Conservation (phyloP, 108 stramenopile genomes). For the Nannochloropsis oceanica region DNA sequence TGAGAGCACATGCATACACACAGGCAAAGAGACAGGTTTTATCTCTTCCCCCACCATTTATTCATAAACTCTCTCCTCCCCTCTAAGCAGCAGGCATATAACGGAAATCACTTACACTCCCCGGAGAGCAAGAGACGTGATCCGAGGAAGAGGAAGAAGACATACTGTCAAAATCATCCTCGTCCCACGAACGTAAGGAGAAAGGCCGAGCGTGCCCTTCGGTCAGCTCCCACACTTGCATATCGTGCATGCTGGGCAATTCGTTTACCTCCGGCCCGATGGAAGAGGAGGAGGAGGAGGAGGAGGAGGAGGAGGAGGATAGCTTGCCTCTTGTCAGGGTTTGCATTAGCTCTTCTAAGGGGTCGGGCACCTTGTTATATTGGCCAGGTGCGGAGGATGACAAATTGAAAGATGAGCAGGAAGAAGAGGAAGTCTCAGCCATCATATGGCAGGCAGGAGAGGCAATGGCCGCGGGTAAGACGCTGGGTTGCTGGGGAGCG, state of each 20-base stretch:
- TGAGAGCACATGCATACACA: too few relatives aligned
- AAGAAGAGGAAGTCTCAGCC: not conserved
- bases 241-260: not conserved
- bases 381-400: not conserved
- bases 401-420: not conserved
- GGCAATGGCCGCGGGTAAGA: not conserved
- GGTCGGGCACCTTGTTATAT: not conserved
- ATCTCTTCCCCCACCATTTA: too few relatives aligned
- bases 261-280: not conserved
- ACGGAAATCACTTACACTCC: not conserved
- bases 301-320: not conserved
- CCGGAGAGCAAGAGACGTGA: not conserved
- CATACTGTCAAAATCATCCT: not conserved
- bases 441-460: too few relatives aligned
- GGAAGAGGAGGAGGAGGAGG: not conserved
- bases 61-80: too few relatives aligned
- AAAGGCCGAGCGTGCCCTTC: not conserved
- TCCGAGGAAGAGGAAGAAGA: not conserved
- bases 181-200: not conserved
- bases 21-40: too few relatives aligned
- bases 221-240: not conserved
- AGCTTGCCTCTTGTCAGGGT: not conserved
- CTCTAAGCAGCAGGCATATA: not conserved
- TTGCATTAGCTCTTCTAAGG: not conserved
- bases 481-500: not conserved